phyloP scores from a whole-genome alignment of 495 filamentous ascomycete species.

The Penicillium steckii region DNA sequence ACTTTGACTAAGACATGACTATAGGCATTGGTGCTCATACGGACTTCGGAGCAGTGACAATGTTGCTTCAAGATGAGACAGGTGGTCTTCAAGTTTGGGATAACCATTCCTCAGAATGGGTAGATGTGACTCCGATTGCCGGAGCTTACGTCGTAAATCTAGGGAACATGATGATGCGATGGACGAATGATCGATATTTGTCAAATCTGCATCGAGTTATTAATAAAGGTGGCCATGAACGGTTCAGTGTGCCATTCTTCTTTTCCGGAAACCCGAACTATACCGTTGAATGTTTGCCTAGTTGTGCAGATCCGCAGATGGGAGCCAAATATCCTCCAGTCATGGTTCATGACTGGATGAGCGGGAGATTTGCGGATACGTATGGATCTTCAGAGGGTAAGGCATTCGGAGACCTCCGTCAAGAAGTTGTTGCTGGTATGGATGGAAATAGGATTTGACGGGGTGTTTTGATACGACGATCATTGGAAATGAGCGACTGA shows the following conservation, averaged over 20 bases:
- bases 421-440: background rate
- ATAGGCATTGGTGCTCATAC: slow-evolving; percentile 51
- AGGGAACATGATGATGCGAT: slow-evolving; percentile 42
- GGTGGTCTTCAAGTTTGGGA: slow-evolving; percentile 46
- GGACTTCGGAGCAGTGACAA: slow-evolving; percentile 49
- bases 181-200: slow-evolving; percentile 28
- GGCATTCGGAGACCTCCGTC: slow-evolving; percentile 9
- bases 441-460: background rate
- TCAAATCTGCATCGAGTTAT: slow-evolving; percentile 33
- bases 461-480: background rate
- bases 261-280: slow-evolving; percentile 28
- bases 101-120: slow-evolving; percentile 24
- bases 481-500: background rate
- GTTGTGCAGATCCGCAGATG: slow-evolving; percentile 8
- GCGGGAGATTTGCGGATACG: slow-evolving; percentile 23
- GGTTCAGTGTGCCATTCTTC: slow-evolving; percentile 31
- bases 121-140: slow-evolving; percentile 30
- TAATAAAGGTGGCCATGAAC: slow-evolving; percentile 22
- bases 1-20: background rate
- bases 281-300: slow-evolving; percentile 20
- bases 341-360: slow-evolving; percentile 26
- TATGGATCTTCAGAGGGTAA: slow-evolving; percentile 14
- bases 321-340: slow-evolving; percentile 25
- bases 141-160: slow-evolving; percentile 49
- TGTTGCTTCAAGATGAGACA: slow-evolving; percentile 40